These are phyloP conservation scores for Debaryomyces sp. DNA, from an alignment of 1,139 yeast genomes.

Conservation along the genomic window DNA sequence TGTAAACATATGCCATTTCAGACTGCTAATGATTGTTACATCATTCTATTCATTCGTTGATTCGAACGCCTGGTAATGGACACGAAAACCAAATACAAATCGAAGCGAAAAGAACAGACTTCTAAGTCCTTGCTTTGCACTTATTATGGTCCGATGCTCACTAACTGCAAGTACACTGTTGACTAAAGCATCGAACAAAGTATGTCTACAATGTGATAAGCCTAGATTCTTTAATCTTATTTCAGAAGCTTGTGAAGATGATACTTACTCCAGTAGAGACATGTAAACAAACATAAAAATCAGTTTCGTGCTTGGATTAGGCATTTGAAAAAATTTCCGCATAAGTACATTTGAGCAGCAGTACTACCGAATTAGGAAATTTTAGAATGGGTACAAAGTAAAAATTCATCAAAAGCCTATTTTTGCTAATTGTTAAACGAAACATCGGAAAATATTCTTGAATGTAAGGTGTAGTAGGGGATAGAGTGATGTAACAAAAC, in stretches of 20 bases:
- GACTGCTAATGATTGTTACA: not conserved
- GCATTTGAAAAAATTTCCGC: not conserved
- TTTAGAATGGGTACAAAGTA: not conserved
- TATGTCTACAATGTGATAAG: not conserved
- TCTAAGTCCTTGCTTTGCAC: not conserved
- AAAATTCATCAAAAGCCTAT: not conserved
- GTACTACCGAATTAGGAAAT: not conserved
- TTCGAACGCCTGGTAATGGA: not conserved
- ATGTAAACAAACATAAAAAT: not conserved
- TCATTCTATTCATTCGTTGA: not conserved
- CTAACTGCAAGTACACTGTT: not conserved
- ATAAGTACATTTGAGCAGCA: not conserved
- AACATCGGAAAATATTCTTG: not conserved
- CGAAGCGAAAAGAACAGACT: not conserved
- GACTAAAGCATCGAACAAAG: not conserved
- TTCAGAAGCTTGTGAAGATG: not conserved
- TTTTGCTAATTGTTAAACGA: not conserved
- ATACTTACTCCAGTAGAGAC: not conserved
- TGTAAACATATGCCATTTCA: constrained; percentile 1
- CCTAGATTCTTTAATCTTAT: not conserved
- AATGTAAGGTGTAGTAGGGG: not conserved
- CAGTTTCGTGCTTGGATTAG: not conserved
- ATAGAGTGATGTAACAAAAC: not conserved
- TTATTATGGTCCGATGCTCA: no score
- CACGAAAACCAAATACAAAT: not conserved